phyloP scores from a whole-genome alignment of 1,284 basidiomycete genomes.

The Phellinidium pouzarii region DNA sequence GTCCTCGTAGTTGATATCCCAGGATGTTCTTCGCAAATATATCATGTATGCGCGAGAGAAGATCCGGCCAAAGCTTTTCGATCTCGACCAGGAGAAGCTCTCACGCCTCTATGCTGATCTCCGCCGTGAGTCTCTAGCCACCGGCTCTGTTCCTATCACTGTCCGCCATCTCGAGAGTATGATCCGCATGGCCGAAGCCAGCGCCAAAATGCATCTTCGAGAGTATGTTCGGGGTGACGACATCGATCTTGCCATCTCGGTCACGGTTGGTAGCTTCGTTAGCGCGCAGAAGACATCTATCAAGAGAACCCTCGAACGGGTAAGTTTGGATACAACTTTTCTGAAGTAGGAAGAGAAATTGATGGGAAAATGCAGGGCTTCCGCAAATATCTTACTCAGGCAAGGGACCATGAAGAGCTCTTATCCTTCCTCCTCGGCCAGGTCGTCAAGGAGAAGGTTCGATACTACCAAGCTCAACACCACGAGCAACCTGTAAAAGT shows the following conservation, averaged over 20 bases:
- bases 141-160: conserved; percentile 97
- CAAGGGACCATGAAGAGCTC: conserved; percentile 92
- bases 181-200: conserved; percentile 99
- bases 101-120: conserved; percentile 95
- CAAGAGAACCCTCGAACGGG: conserved; percentile 94
- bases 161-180: conserved; percentile 97
- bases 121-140: conserved; percentile 91
- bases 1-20: conserved; percentile 77
- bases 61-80: conserved; percentile 86
- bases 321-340: conserved; percentile 35
- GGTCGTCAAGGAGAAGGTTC: conserved; percentile 91
- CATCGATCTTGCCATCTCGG: conserved; percentile 95
- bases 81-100: conserved; percentile 95
- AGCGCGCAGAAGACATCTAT: conserved; percentile 97
- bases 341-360: not conserved
- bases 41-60: conserved; percentile 98
- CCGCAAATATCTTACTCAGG: conserved; percentile 94
- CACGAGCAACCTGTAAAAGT: conserved; percentile 74
- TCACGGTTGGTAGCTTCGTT: conserved; percentile 92
- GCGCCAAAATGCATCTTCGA: conserved; percentile 95
- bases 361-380: conserved; percentile 56
- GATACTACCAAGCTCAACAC: conserved; percentile 71
- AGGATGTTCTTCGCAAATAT: conserved; percentile 96
- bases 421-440: conserved; percentile 92
- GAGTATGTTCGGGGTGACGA: conserved; percentile 96